Evolutionary conservation across 1,284 basidiomycete species (phyloP), one percentile per base, ranked within the genome.

Genomic region (Austropuccinia psidii): DNA sequence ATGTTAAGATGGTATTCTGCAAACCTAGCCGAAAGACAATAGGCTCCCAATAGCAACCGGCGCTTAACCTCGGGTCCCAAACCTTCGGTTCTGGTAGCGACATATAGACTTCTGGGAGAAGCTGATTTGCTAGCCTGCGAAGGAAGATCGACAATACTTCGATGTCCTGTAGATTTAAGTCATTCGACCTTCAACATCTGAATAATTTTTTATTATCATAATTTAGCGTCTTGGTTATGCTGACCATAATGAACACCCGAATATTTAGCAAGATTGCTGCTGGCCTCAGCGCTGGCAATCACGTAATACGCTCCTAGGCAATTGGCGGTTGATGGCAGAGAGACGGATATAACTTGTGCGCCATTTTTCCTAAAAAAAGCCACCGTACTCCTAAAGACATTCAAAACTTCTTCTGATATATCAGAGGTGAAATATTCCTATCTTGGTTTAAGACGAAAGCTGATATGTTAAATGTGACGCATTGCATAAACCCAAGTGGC

Each of bases 271-370:
- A 98, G 83, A 79, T 96, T 97, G 76, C 91, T 94, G 76, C 90
- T 90, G 0, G 94, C 95, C 79, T 98, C 96, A 0, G 96, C 93
- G 75, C 88, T 90, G 0, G 95, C 91, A 24, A 98, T 85, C 13
- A 97, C 90, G 79, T 98, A 98, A 83, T 98, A 98, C 4, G 93
- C 90, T 66, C 92, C 91, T 1, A 98, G 83, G 0, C 91, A 90
- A 77, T 89, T 89, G 0, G 82, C 83, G 0, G 91, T 90, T 1
- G 86, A 85, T 0, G 92, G 91, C 21, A 98, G 83, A 8, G 88
- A 88, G 0, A 98, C 87, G 0, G 90, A 85, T 0, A 87, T 81
- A 21, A 97, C 78, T 0, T 83, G 82, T 0, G 91, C 93, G 0
- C 93, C 93, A 0, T 83, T 82, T 0, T 80, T 75, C 75, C 84